A percentile compares a stretch with the other conserved stretches of the same genome.
Conservation (phyloP, 2,329 filamentous ascomycete genomes). For the Hymenoscyphus fraxineus region DNA sequence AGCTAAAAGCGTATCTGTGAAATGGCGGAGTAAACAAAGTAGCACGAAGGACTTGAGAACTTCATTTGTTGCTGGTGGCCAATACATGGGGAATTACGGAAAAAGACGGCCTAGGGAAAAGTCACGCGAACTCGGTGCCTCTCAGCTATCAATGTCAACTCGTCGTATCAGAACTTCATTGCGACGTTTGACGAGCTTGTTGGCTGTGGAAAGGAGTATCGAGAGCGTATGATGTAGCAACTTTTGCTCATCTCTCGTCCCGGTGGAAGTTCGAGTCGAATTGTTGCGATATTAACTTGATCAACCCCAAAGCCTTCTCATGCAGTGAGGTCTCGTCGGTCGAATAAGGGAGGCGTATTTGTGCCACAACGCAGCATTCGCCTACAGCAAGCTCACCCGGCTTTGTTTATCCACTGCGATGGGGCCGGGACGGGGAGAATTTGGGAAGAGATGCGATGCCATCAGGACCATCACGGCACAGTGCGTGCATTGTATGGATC, state of each 20-base stretch:
- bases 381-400: not conserved
- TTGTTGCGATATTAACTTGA: conserved; percentile 4
- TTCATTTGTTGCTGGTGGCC: conserved; percentile 14
- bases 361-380: conserved; percentile 10
- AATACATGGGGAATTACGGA: conserved; percentile 24
- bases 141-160: conserved; percentile 3
- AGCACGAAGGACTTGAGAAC: conserved; percentile 2
- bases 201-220: conserved; percentile 5
- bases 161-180: conserved; percentile 4
- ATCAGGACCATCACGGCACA: conserved; percentile 18
- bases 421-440: conserved; percentile 17
- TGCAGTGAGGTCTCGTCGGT: conserved; percentile 9
- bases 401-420: conserved; percentile 18
- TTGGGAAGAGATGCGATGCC: not conserved
- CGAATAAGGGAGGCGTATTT: conserved; percentile 6
- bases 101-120: conserved; percentile 12
- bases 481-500: conserved; percentile 2
- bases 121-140: conserved; percentile 7
- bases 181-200: conserved; percentile 4
- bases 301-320: conserved; percentile 8
- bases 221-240: conserved; percentile 3
- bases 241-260: not conserved
- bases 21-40: conserved; percentile 9
- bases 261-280: conserved; percentile 11
- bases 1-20: not conserved